Base-by-base conservation (phyloP, 1,284 basidiomycete genomes). In the Laetiporus sulphureus region DNA sequence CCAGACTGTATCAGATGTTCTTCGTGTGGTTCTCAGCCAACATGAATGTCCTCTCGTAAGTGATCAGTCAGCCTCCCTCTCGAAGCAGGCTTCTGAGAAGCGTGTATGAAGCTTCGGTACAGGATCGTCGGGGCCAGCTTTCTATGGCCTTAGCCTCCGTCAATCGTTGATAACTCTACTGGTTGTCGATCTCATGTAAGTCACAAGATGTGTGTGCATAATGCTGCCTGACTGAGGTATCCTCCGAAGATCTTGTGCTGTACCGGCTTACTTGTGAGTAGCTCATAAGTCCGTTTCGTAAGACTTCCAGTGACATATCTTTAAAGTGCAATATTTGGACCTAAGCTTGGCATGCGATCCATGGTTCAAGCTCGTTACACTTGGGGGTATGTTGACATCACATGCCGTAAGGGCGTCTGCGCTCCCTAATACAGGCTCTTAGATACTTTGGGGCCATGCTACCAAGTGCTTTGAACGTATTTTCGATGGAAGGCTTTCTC, bases 401-500 rank as follows among this genome's bases (percentile, higher is more conserved):
- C 8, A 15, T n/a, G n/a, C n/a, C n/a, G n/a, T n/a, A n/a, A n/a
- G n/a, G n/a, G n/a, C n/a, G n/a, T n/a, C n/a, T n/a, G n/a, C n/a
- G n/a, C n/a, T n/a, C n/a, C n/a, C n/a, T n/a, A n/a, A n/a, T n/a
- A n/a, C n/a, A n/a, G n/a, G 5, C 23, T 4, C 10, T 10, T 52
- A 83, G 81, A 13, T 81, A 77, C 54, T 77, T 73, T 50, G 78
- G 75, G 2, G 71, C 75, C 2, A 66, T 78, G 27, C 62, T 85
- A 22, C 80, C 83, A n/a, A 76, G 77, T 20, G 47, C 72, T 19
- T 65, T 85, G 39, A 87, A 86, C 48, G 76, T 82, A 1, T 58
- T 79, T 48, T 69, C 73, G 35, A 72, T 79, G 64, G 67, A 84
- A 56, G 83, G 85, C 0, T 90, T 79, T 62, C 65, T 84, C 41